Base-by-base conservation (phyloP, 1,284 basidiomycete species). In the Apiotrichum akiyoshidainum region DNA sequence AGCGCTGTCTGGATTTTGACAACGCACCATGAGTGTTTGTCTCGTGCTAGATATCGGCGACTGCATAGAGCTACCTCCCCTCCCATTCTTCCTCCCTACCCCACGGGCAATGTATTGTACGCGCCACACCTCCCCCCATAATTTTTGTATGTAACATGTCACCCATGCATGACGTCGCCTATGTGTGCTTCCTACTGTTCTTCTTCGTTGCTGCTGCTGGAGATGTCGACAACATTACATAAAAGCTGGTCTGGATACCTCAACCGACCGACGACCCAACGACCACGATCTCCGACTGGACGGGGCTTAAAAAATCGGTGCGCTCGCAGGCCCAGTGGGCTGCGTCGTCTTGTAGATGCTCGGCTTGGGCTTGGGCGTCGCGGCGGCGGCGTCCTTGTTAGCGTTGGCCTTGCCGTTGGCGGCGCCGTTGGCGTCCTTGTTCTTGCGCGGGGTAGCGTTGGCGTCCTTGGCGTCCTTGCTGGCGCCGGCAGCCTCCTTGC, bases 331-430 rank as follows among this genome's bases (percentile, higher is more conserved):
- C 19, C n/a, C 63, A 1, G 45, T 12, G 5, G 60, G 60, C 55
- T 65, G 63, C 45, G 53, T 54, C 12, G 55, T 41, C 60, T 68
- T 68, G 64, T 59, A 67, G 52, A 67, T 68, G 53, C 65, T 67
- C 21, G 65, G 58, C 52, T 67, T 68, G 49, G 63, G 49, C 55
- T 64, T 58, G 11, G 54, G 47, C n/a, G 50, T 44, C 16, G 42
- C 34, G 40, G 8, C 17, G 12, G 19, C 35, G 22, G 17, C 37
- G 8, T 52, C 49, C 40, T 50, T 42, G 33, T 34, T 41, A n/a
- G n/a, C n/a, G 37, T 40, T 26, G 42, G 34, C 12, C 37, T 37
- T 48, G 42, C 46, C 50, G 33, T 34, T 44, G 26, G 33, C 42
- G 33, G 21, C 44, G 41, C 34, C 52, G 47, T 54, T 47, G 31